Base-by-base conservation (phyloP, 768 basidiomycete genomes). In the Rhodocollybia butyracea region DNA sequence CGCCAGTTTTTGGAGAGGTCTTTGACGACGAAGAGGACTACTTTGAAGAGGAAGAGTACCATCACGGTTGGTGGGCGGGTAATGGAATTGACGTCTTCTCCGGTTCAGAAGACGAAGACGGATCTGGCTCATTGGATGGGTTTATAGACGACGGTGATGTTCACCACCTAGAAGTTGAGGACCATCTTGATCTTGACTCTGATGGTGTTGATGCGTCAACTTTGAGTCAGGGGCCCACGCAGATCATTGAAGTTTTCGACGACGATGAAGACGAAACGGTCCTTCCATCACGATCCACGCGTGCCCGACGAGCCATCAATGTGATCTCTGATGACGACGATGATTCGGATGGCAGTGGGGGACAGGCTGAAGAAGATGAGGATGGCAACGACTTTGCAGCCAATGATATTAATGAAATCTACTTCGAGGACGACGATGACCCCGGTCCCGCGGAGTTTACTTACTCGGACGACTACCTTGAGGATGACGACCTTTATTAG, bases 21-120 rank as follows among this genome's bases (percentile, higher is more conserved):
- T 75, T 76, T 17, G 72, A 74, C 21, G 4, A 69, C 42, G 15
- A 17, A 43, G 42, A 43, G 10, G 42, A 43, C 15, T 19, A 26
- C 7, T 6, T 19, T 15, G 50, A 51, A 3, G 50, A 40, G n/a
- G 50, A 12, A 27, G 43, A 45, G 6, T 45, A 27, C 13, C n/a
- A n/a, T n/a, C n/a, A n/a, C n/a, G n/a, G n/a, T n/a, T n/a, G n/a
- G n/a, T n/a, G n/a, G n/a, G 39, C 7, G 12, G 12, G 21, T n/a
- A 46, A 46, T 3, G 13, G 45, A 29, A n/a, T 4, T 17, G 8
- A 46, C 17, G 27, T 27, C 31, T 7, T 15, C 11, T 17, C 29
- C 3, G 48, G 15, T 6, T 30, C 30, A n/a, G 47, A 34, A 21
- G 27, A n/a, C 15, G 31, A 21, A 34, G 47, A 26, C 13, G 47